Base-by-base conservation (phyloP, 1,139 yeast species). In the Blastobotrys apis region DNA sequence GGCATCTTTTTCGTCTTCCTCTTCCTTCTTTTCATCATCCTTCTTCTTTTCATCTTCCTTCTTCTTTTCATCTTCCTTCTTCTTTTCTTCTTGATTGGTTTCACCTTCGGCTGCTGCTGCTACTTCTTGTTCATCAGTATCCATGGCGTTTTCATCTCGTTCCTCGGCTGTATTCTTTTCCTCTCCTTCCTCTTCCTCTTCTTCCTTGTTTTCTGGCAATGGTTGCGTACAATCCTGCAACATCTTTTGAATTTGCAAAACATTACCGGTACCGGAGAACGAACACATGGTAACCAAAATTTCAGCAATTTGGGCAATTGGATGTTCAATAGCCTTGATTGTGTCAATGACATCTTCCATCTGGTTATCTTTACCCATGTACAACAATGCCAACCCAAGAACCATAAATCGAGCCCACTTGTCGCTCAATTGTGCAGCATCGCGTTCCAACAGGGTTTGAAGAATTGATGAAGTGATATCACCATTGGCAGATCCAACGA, bases 181-280 rank as follows among this genome's bases (percentile, higher is more conserved):
- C 13, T 52, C 56, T 29, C 59, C 58, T 20, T 44, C 56, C 22
- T 59, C 69, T 13, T 59, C 71, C n/a, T 62, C 68, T 2, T 63
- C 72, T 6, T 62, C 71, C 5, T 69, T 75, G 27, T 70, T 76
- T 15, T 32, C 32, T 12, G 71, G 71, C 17, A 69, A 74, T 1
- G 68, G 67, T 34, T 68, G 67, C 3, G 95, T 83, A 59, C 95
- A 80, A 75, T 88, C 86, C 59, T 87, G 95, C 57, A 92, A 76
- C 59, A 94, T 74, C 30, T 87, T 80, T 70, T 94, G 99, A 52
- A 94, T 85, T 68, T 90, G 94, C 54, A 94, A 76, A 33, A 94
- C 99, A 63, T 94, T 94, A 57, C 98, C 99, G 36, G 97, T 87
- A 53, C 98, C 99, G 15, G 97, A 95, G 67, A 84, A 90, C 5